A percentile compares a stretch with the other conserved stretches of the same genome.
Evolutionary conservation across 495 filamentous ascomycete genomes (phyloP).

Genomic region (Gamarada debralockiae): DNA sequence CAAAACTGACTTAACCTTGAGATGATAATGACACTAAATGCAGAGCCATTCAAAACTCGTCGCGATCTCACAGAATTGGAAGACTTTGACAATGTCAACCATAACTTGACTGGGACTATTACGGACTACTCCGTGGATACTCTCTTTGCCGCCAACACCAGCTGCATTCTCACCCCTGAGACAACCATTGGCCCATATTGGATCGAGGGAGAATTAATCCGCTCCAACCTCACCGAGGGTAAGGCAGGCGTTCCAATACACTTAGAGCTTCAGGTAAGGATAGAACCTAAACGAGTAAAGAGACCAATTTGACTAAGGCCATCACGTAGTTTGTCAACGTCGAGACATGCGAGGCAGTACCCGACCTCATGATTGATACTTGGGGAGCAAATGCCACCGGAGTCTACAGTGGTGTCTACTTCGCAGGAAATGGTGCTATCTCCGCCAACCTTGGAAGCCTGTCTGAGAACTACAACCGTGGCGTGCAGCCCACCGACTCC

Average conservation of each 20-base stretch:
- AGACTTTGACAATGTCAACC: no score
- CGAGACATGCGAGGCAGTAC: constrained; percentile 45
- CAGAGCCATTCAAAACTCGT: no score
- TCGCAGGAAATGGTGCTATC: no score
- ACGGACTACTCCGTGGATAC: no score
- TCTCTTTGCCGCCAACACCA: constrained; percentile 53
- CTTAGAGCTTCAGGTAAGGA: no score
- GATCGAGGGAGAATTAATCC: constrained; percentile 50
- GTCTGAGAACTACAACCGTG: constrained; percentile 45
- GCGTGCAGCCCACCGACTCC: constrained; percentile 43
- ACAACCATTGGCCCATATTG: constrained; percentile 51
- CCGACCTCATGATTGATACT: constrained; percentile 46
- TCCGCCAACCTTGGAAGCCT: constrained; percentile 36
- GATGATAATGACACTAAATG: no score
- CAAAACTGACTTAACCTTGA: no score
- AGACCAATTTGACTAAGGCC: constrained; percentile 46
- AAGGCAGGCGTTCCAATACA: constrained; percentile 16
- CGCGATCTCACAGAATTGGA: no score
- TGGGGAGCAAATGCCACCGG: constrained; percentile 56
- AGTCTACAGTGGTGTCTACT: constrained; percentile 45
- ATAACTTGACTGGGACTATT: no score
- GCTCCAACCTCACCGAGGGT: constrained; percentile 45
- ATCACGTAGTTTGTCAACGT: constrained; percentile 53
- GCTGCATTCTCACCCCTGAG: constrained; percentile 44
- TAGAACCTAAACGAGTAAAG: constrained; percentile 14